Evolutionary conservation across 129 eudicot species (phyloP).

Genomic region (Artemisia argyi): DNA sequence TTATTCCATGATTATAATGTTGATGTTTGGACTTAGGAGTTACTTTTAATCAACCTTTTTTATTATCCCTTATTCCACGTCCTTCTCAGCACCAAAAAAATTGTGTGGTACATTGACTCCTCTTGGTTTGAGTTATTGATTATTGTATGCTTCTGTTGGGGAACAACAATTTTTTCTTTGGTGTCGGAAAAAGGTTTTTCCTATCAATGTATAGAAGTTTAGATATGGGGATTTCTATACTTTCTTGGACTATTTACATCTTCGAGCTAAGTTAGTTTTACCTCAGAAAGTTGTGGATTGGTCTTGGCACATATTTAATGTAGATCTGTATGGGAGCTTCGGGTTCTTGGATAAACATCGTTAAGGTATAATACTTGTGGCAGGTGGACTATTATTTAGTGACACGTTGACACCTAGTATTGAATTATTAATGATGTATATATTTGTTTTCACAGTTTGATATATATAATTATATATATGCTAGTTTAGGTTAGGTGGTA

Average conservation of each 20-base stretch:
- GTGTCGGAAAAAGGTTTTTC: not conserved
- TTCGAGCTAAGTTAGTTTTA: slow-evolving; percentile 7
- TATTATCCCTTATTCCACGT: not conserved
- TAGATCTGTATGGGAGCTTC: not conserved
- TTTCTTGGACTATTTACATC: not conserved
- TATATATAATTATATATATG: slow-evolving; percentile 2
- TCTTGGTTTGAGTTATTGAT: not conserved
- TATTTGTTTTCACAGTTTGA: slow-evolving; percentile 19
- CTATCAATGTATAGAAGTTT: not conserved
- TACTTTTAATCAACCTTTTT: not conserved
- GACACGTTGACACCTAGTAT: slow-evolving; percentile 4
- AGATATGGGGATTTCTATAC: slow-evolving; percentile 3
- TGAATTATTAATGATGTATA: slow-evolving; percentile 3
- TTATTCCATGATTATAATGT: slow-evolving; percentile 15
- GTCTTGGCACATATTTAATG: not conserved
- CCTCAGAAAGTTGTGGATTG: slow-evolving; percentile 1
- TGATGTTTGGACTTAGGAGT: slow-evolving; percentile 10
- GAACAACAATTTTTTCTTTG: not conserved
- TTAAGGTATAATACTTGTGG: not conserved
- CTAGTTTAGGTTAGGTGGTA: slow-evolving; percentile 24
- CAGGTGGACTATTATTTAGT: not conserved
- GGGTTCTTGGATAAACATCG: not conserved
- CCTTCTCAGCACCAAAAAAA: not conserved
- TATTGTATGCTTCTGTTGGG: slow-evolving; percentile 14
- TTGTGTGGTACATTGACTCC: not conserved